Conservation (phyloP, 768 basidiomycete genomes). For the Xerocomellus amylosporus region DNA sequence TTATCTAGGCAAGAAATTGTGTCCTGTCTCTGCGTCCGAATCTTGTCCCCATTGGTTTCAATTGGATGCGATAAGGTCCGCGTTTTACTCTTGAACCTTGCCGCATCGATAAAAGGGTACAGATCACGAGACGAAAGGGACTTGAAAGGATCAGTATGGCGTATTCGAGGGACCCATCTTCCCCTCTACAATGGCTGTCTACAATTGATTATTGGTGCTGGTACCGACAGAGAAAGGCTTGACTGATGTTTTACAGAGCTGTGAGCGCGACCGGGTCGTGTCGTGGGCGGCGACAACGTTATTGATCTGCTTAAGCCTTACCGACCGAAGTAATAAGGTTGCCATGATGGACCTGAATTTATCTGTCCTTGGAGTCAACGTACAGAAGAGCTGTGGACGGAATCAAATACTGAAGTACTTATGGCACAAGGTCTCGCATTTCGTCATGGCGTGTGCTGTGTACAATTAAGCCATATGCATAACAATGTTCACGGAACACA, state of each 20-base stretch:
- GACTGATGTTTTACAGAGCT: neutral
- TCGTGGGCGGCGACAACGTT: neutral
- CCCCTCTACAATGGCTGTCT: neutral
- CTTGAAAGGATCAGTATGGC: neutral
- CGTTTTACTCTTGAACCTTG: neutral
- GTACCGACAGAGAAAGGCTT: neutral
- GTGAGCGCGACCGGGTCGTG: neutral
- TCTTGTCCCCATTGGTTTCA: neutral
- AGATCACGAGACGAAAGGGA: constrained; percentile 1
- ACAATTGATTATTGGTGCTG: neutral
- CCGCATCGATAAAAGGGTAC: neutral
- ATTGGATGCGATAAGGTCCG: neutral
- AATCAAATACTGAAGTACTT: constrained; percentile 1
- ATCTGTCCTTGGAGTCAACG: constrained; percentile 17
- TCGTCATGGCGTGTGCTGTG: constrained; percentile 11
- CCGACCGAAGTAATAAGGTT: constrained; percentile 1
- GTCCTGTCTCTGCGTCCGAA: neutral
- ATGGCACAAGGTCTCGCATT: constrained; percentile 14
- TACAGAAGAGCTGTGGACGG: constrained; percentile 1
- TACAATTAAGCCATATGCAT: constrained; percentile 28
- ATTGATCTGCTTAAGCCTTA: neutral
- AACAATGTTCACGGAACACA: constrained; percentile 12
- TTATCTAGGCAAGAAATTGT: neutral
- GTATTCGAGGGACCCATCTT: neutral
- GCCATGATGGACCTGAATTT: constrained; percentile 27